Percentiles rank a stretch among this genome's conserved stretches.
Conservation (phyloP, 2,329 filamentous ascomycete genomes). For the Huntiella savannae region DNA sequence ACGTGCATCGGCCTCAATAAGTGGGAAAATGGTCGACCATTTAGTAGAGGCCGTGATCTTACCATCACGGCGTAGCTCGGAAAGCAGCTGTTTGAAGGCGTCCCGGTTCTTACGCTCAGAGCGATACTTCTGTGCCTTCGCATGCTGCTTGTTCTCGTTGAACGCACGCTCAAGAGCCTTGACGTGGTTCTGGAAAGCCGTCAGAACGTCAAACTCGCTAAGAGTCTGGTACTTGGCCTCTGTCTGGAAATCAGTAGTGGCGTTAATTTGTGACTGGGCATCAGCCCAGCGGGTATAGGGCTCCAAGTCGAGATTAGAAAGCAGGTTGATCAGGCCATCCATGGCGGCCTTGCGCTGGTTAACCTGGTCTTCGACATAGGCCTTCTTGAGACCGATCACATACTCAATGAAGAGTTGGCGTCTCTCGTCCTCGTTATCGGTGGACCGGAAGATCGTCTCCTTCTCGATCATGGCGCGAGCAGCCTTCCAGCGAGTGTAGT, state of each 20-base stretch:
- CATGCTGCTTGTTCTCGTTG: constrained; percentile 76
- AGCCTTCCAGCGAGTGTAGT: constrained; percentile 94
- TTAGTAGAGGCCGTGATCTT: constrained; percentile 80
- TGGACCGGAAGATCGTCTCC: constrained; percentile 87
- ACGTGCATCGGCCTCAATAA: constrained; percentile 62
- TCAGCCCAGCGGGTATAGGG: constrained; percentile 91
- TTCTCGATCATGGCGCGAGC: constrained; percentile 84
- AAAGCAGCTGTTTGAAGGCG: constrained; percentile 53
- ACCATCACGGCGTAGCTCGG: constrained; percentile 52
- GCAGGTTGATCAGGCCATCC: constrained; percentile 59
- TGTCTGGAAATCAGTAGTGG: constrained; percentile 27
- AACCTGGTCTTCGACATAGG: constrained; percentile 57
- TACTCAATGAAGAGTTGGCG: constrained; percentile 90
- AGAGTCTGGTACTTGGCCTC: constrained; percentile 75
- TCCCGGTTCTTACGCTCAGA: constrained; percentile 77
- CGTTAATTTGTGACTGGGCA: constrained; percentile 54
- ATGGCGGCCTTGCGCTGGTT: constrained; percentile 59
- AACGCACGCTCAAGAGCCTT: constrained; percentile 77
- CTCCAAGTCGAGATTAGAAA: constrained; percentile 66
- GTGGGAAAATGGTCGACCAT: constrained; percentile 63
- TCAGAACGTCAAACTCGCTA: constrained; percentile 76
- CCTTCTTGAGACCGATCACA: constrained; percentile 63
- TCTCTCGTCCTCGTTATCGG: constrained; percentile 70
- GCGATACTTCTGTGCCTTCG: constrained; percentile 63
- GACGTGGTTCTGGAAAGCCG: constrained; percentile 86